Evolutionary conservation across 345 rosid genomes (phyloP).

Genomic region (Brassica juncea): DNA sequence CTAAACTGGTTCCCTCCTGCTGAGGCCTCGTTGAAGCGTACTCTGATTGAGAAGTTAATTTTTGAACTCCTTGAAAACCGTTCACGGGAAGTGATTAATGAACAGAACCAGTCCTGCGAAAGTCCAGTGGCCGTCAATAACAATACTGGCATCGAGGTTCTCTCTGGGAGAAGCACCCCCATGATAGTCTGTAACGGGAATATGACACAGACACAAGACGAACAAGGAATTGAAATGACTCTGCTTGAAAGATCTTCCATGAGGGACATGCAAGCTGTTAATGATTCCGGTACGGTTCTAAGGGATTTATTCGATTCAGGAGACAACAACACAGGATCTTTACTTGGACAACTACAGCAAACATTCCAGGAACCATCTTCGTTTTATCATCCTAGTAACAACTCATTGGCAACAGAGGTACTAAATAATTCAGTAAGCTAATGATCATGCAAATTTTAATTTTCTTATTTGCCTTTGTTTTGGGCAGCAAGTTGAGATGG

Average conservation of each 20-base stretch:
- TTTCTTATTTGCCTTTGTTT: constrained; percentile 7
- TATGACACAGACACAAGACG: constrained; percentile 48
- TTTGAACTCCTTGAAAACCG: constrained; percentile 66
- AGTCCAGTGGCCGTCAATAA: constrained; percentile 34
- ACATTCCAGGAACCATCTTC: constrained; percentile 62
- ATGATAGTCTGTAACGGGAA: constrained; percentile 46
- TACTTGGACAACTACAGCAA: constrained; percentile 59
- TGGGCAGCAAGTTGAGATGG: constrained; percentile 56
- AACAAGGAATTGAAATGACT: constrained; percentile 74
- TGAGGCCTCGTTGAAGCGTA: constrained; percentile 92
- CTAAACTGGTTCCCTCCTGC: constrained; percentile 83
- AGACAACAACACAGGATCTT: constrained; percentile 59
- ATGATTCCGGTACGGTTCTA: constrained; percentile 78
- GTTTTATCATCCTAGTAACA: constrained; percentile 55
- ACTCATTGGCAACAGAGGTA: constrained; percentile 68
- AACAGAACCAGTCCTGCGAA: constrained; percentile 46
- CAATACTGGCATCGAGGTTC: constrained; percentile 44
- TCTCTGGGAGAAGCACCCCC: constrained; percentile 48
- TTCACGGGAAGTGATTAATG: constrained; percentile 44
- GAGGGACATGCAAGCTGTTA: constrained; percentile 56
- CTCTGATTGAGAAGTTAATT: constrained; percentile 74
- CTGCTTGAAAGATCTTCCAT: constrained; percentile 60
- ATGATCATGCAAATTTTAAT: background rate
- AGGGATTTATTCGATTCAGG: constrained; percentile 75
- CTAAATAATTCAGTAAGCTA: background rate